These are phyloP conservation scores for Tetrapyrgos nigripes DNA, from an alignment of 1,284 basidiomycete species.

Conservation along the genomic window DNA sequence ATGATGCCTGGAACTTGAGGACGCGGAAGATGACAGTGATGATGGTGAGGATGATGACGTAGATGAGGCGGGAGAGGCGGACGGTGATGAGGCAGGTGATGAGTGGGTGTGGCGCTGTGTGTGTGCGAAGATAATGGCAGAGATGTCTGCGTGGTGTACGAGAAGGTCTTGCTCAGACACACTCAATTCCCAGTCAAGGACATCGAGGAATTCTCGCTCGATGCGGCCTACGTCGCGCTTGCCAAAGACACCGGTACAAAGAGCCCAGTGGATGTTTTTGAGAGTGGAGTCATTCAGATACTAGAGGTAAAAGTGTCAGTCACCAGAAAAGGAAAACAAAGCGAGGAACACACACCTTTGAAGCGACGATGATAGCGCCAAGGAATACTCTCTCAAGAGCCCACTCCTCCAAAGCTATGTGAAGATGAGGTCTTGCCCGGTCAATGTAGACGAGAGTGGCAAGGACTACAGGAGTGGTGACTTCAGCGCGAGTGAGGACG, in stretches of 20 bases:
- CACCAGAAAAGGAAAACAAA: slow-evolving; percentile 15
- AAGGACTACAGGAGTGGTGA: slow-evolving; percentile 67
- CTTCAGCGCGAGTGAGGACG: slow-evolving; percentile 71
- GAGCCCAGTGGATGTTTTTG: slow-evolving; percentile 80
- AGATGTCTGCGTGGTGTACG: slow-evolving; percentile 61
- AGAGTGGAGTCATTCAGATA: slow-evolving; percentile 78
- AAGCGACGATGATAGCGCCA: slow-evolving; percentile 73
- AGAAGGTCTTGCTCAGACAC: slow-evolving; percentile 69
- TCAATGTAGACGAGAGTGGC: slow-evolving; percentile 74
- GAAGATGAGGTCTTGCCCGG: slow-evolving; percentile 73
- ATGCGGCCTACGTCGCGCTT: slow-evolving; percentile 79
- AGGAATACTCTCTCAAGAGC: slow-evolving; percentile 80
- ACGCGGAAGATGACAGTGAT: neutral
- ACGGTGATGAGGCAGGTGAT: neutral
- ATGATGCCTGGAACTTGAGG: neutral
- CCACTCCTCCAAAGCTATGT: slow-evolving; percentile 80
- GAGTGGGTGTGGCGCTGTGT: neutral
- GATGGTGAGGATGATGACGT: neutral
- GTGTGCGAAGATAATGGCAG: slow-evolving; percentile 11
- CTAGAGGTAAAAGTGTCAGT: slow-evolving; percentile 41
- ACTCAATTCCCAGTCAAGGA: slow-evolving; percentile 73
- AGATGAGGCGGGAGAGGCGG: neutral
- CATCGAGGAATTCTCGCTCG: slow-evolving; percentile 79
- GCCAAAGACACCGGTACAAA: slow-evolving; percentile 80
- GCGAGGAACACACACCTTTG: slow-evolving; percentile 59